Conservation (phyloP, 805 yeast species). For the Diddensiella santjacobensis region DNA sequence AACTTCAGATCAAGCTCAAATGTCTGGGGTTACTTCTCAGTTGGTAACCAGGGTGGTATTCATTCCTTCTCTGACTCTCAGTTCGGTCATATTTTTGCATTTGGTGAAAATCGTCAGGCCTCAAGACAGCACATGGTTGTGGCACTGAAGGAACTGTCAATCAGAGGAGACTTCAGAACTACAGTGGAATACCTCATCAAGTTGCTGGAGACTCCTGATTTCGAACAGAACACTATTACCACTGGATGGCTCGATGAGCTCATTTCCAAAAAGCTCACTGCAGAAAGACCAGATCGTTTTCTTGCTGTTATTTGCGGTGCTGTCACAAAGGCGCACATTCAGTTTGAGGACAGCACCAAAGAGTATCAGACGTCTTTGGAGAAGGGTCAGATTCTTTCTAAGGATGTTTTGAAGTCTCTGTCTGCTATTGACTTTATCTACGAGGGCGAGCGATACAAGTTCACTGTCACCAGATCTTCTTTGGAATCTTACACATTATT, state of each 20-base stretch:
- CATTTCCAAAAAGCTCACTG: slow-evolving; percentile 87
- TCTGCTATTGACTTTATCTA: slow-evolving; percentile 93
- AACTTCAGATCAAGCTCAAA: slow-evolving; percentile 96
- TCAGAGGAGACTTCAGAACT: slow-evolving; percentile 97
- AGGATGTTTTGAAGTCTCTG: slow-evolving; percentile 74
- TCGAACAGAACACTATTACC: slow-evolving; percentile 92
- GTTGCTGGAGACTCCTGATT: slow-evolving; percentile 91
- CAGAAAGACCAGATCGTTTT: slow-evolving; percentile 91
- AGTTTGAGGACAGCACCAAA: slow-evolving; percentile 62
- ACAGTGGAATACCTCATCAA: slow-evolving; percentile 96
- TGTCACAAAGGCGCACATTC: slow-evolving; percentile 87
- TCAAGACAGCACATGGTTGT: slow-evolving; percentile 99
- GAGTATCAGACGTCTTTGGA: slow-evolving; percentile 77
- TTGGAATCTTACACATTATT: slow-evolving; percentile 80
- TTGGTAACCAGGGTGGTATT: slow-evolving; percentile 91
- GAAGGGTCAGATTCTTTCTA: slow-evolving; percentile 92
- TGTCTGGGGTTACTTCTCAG: slow-evolving; percentile 99
- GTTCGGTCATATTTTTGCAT: slow-evolving; percentile 98
- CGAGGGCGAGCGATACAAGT: slow-evolving; percentile 88
- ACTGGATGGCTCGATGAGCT: slow-evolving; percentile 99
- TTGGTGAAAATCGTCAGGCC: slow-evolving; percentile 97
- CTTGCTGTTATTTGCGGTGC: slow-evolving; percentile 97
- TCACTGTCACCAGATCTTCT: slow-evolving; percentile 92
- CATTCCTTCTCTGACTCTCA: slow-evolving; percentile 98
- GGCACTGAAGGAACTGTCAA: slow-evolving; percentile 91